A percentile compares a stretch with the other conserved stretches of the same genome.
Conservation (phyloP, 495 filamentous ascomycete species). For the Aspergillus baeticus region DNA sequence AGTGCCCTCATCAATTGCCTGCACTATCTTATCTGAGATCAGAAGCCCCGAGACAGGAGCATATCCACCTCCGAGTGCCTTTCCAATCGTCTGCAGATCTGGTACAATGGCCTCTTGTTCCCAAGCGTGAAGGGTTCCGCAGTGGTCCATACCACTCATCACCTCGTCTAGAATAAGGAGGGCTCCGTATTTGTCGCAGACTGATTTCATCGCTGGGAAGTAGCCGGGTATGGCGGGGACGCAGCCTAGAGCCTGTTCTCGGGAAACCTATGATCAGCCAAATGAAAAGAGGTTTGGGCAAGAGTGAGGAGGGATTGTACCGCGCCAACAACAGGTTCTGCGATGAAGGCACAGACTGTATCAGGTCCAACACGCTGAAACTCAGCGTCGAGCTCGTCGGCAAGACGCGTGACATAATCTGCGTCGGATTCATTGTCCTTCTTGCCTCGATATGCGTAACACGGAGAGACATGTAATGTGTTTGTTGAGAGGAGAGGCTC, state of each 20-base stretch:
- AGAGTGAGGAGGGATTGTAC: conserved; percentile 26
- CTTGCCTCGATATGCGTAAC: conserved; percentile 63
- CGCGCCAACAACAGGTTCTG: conserved; percentile 67
- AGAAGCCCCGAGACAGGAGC: conserved; percentile 62
- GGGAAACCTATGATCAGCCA: background rate
- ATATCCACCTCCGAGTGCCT: conserved; percentile 67
- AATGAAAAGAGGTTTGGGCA: background rate
- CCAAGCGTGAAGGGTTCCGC: conserved; percentile 67
- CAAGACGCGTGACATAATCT: conserved; percentile 58
- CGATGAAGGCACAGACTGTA: conserved; percentile 74
- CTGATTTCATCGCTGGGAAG: conserved; percentile 56
- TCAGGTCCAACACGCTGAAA: conserved; percentile 70
- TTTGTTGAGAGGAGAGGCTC: conserved; percentile 62
- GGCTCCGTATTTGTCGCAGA: conserved; percentile 65
- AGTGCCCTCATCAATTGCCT: conserved; percentile 53
- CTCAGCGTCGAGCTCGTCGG: conserved; percentile 68
- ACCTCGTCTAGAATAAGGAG: conserved; percentile 75
- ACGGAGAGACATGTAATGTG: conserved; percentile 65
- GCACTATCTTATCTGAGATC: conserved; percentile 51
- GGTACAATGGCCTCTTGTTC: conserved; percentile 60
- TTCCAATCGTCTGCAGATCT: conserved; percentile 70
- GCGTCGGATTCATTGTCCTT: conserved; percentile 41
- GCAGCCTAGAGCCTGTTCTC: conserved; percentile 53
- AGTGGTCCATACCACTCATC: conserved; percentile 76
- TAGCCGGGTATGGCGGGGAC: conserved; percentile 65